Percentiles rank a stretch among this genome's conserved stretches.
Evolutionary conservation across 306 rosid species (phyloP).

Genomic region (Hylodesmum podocarpum): DNA sequence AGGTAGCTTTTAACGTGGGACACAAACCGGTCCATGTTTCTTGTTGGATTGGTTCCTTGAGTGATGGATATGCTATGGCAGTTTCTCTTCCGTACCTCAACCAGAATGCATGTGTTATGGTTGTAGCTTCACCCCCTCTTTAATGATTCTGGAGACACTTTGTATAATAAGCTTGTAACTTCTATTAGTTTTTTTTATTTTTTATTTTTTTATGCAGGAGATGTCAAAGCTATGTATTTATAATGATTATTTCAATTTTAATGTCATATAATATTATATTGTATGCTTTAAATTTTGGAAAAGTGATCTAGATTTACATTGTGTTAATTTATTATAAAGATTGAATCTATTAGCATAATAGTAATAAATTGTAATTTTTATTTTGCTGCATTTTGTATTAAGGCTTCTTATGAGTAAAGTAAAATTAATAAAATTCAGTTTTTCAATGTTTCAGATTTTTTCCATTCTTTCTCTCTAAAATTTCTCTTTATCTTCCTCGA

Average conservation of each 20-base stretch:
- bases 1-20: conserved; percentile 42
- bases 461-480: too few relatives aligned
- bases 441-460: too few relatives aligned
- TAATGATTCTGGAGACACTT: not conserved
- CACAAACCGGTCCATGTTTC: conserved; percentile 47
- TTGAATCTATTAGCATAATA: too few relatives aligned
- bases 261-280: not conserved
- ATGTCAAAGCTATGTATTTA: not conserved
- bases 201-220: not conserved
- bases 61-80: conserved; percentile 33
- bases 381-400: too few relatives aligned
- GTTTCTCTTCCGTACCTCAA: conserved; percentile 11
- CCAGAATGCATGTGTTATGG: conserved; percentile 20
- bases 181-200: too few relatives aligned
- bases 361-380: too few relatives aligned
- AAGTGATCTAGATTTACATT: too few relatives aligned
- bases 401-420: too few relatives aligned
- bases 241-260: not conserved
- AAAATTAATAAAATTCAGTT: too few relatives aligned
- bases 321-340: too few relatives aligned
- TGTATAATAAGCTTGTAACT: not conserved
- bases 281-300: too few relatives aligned
- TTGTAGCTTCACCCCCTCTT: conserved; percentile 24
- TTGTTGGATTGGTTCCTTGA: conserved; percentile 46
- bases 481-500: too few relatives aligned